phyloP scores from a whole-genome alignment of 1,284 basidiomycete genomes.

The Paramarasmius palmivorus region DNA sequence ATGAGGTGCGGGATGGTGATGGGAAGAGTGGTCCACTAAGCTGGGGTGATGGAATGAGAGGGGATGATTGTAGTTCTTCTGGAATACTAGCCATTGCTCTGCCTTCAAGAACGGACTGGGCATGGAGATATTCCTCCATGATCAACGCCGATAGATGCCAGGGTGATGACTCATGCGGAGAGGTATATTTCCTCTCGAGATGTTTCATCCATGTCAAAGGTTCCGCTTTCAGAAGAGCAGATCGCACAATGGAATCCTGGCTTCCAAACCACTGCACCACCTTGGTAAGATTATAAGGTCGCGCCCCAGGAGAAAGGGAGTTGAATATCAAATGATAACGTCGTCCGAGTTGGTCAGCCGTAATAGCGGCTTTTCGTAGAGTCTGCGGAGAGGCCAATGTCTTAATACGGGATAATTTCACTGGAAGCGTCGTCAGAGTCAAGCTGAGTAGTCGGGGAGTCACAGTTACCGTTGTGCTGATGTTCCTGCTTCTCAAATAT shows the following conservation, averaged over 20 bases:
- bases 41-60: slow-evolving; percentile 30
- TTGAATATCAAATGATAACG: slow-evolving; percentile 58
- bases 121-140: slow-evolving; percentile 60
- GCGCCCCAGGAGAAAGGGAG: slow-evolving; percentile 30
- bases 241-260: slow-evolving; percentile 44
- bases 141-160: slow-evolving; percentile 70
- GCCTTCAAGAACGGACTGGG: slow-evolving; percentile 32
- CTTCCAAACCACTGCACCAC: slow-evolving; percentile 59
- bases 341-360: slow-evolving; percentile 61
- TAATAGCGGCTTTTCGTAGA: slow-evolving; percentile 63
- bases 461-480: slow-evolving; percentile 43
- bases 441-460: background rate
- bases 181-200: slow-evolving; percentile 44
- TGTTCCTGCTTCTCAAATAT: slow-evolving; percentile 51
- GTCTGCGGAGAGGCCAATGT: slow-evolving; percentile 51
- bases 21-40: slow-evolving; percentile 13
- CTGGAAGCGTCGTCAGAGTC: slow-evolving; percentile 34
- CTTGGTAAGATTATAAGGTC: slow-evolving; percentile 44
- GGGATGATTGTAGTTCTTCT: slow-evolving; percentile 37
- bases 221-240: slow-evolving; percentile 58
- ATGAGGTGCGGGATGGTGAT: slow-evolving; percentile 27
- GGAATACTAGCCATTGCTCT: slow-evolving; percentile 44
- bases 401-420: slow-evolving; percentile 56
- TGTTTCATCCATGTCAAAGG: slow-evolving; percentile 74
- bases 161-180: slow-evolving; percentile 36